These are phyloP conservation scores for Paspalum vaginatum DNA, from an alignment of 176 grass and related monocot genomes.

Conservation along the genomic window DNA sequence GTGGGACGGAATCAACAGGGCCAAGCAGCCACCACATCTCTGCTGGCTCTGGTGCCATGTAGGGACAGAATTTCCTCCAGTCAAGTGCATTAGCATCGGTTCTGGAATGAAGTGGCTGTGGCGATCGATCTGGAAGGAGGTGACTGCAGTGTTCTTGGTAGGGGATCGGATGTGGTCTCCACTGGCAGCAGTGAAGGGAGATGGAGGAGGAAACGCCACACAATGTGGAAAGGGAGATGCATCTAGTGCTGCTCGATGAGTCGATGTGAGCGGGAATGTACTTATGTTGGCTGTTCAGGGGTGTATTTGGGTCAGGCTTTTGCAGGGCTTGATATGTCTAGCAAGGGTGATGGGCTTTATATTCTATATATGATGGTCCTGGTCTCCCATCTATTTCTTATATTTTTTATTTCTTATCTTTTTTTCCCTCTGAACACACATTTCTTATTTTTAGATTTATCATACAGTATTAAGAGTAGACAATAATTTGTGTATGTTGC, in stretches of 20 bases:
- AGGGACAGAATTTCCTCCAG: background rate
- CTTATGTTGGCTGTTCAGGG: background rate
- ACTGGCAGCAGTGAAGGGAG: background rate
- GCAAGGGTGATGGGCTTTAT: background rate
- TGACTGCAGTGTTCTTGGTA: constrained; percentile 2
- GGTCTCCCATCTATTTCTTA: background rate
- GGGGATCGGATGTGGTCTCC: background rate
- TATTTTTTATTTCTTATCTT: background rate
- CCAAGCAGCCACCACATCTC: background rate
- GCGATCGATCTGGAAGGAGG: background rate
- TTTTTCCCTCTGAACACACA: background rate
- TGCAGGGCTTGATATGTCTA: background rate
- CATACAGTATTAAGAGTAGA: background rate
- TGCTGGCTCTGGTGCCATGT: background rate
- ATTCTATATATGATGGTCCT: background rate
- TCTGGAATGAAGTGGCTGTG: background rate
- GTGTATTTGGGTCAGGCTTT: background rate
- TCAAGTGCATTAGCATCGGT: background rate
- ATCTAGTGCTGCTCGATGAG: background rate
- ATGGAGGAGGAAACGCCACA: background rate
- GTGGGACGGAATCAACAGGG: background rate
- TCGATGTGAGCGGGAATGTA: background rate
- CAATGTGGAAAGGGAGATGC: background rate
- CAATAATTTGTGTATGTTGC: background rate
- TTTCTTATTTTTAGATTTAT: background rate